Percentiles rank a stretch among this genome's conserved stretches.
These are phyloP conservation scores for Isoetes engelmannii DNA, from an alignment of 83 land plant species.

Conservation along the genomic window DNA sequence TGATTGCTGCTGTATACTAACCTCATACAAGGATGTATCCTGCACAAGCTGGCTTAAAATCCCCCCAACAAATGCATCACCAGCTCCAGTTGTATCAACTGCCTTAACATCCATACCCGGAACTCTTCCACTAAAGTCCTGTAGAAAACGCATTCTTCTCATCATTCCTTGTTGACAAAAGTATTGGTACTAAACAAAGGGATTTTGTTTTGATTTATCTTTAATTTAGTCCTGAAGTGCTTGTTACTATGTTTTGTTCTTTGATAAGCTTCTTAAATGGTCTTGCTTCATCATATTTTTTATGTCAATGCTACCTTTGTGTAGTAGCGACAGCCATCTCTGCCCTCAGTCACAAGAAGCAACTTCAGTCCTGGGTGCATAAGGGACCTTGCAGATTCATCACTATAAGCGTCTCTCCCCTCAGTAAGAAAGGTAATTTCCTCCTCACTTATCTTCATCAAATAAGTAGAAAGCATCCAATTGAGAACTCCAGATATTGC, in stretches of 20 bases:
- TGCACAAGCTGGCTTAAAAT: conserved; percentile 26
- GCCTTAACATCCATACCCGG: conserved; percentile 34
- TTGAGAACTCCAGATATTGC: background rate
- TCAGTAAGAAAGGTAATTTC: conserved; percentile 54
- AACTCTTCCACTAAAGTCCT: conserved; percentile 40
- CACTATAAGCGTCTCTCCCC: conserved; percentile 32
- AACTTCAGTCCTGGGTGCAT: conserved; percentile 46
- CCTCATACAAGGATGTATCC: conserved; percentile 11
- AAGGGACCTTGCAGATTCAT: conserved; percentile 34
- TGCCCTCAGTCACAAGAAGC: conserved; percentile 55
- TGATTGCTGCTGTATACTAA: background rate
- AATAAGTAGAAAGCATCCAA: background rate
- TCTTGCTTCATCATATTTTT: too few species aligned
- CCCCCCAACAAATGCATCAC: conserved; percentile 55
- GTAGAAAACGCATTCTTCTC: background rate
- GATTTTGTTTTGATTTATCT: too few species aligned
- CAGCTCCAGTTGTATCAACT: conserved; percentile 52
- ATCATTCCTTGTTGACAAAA: too few species aligned
- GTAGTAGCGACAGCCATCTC: conserved; percentile 60
- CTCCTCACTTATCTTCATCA: conserved; percentile 38
- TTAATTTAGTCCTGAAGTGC: too few species aligned
- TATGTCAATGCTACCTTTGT: conserved; percentile 35
- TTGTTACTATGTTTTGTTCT: too few species aligned
- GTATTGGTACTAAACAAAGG: too few species aligned
- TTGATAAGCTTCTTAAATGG: too few species aligned